These are phyloP conservation scores for Malassezia pachydermatis DNA, from an alignment of 1,284 basidiomycete species.

Conservation along the genomic window DNA sequence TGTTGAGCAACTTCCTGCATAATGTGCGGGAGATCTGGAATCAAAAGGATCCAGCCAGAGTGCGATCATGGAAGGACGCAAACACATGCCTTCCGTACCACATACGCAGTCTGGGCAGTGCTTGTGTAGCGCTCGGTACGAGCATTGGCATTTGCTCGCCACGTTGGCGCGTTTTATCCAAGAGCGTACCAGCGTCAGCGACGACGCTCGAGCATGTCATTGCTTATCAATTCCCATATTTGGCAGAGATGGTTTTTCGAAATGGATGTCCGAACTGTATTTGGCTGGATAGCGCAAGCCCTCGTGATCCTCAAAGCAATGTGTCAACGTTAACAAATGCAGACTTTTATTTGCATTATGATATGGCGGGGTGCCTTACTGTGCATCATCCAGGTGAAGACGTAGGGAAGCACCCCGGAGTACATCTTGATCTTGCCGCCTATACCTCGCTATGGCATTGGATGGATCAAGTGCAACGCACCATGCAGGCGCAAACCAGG, in stretches of 20 bases:
- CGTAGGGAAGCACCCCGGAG: too few species aligned
- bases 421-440: neutral
- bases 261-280: neutral
- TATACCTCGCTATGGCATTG: constrained; percentile 12
- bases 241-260: constrained; percentile 10
- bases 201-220: neutral
- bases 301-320: constrained; percentile 16
- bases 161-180: neutral
- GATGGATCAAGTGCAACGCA: constrained; percentile 11
- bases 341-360: constrained; percentile 34
- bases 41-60: neutral
- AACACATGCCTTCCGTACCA: neutral
- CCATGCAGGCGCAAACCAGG: constrained; percentile 3
- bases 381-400: neutral
- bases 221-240: neutral
- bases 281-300: constrained; percentile 25
- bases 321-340: constrained; percentile 42
- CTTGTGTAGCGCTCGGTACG: constrained; percentile 8
- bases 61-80: neutral
- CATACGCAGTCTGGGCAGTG: constrained; percentile 1
- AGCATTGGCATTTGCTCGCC: too few species aligned
- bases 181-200: neutral
- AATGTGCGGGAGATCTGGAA: constrained; percentile 25
- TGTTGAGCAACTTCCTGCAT: constrained; percentile 37
- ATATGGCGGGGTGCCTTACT: neutral